A percentile compares a stretch with the other conserved stretches of the same genome.
These are phyloP conservation scores for Agaricus subrufescens DNA, from an alignment of 768 basidiomycete species.

Conservation along the genomic window DNA sequence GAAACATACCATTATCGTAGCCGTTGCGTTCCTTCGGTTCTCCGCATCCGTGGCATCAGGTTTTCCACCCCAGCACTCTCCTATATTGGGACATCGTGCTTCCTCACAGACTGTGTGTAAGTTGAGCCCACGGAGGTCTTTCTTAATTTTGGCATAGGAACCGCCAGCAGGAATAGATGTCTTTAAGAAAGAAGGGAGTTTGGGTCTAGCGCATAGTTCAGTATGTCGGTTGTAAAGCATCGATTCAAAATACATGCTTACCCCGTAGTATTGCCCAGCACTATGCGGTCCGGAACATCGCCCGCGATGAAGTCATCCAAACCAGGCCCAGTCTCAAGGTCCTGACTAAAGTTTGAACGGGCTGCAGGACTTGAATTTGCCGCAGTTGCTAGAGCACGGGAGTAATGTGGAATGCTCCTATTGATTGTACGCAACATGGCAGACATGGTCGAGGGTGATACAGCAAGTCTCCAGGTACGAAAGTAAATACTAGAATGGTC, in stretches of 20 bases:
- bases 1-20: constrained; percentile 89
- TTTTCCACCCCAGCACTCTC: constrained; percentile 98
- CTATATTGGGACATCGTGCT: constrained; percentile 97
- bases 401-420: constrained; percentile 3
- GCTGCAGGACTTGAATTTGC: constrained; percentile 22
- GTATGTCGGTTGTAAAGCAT: neutral
- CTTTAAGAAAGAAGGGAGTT: constrained; percentile 84
- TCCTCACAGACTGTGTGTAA: constrained; percentile 98
- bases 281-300: constrained; percentile 50
- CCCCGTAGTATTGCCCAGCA: constrained; percentile 60
- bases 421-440: constrained; percentile 13
- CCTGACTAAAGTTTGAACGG: constrained; percentile 40
- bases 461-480: neutral
- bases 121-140: constrained; percentile 85
- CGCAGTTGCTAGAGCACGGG: constrained; percentile 25
- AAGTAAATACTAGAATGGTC: neutral
- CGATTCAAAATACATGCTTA: constrained; percentile 39
- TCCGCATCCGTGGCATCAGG: constrained; percentile 60
- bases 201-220: constrained; percentile 47
- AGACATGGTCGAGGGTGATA: constrained; percentile 12
- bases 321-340: constrained; percentile 61
- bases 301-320: constrained; percentile 81
- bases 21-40: constrained; percentile 82
- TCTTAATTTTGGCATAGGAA: constrained; percentile 91
- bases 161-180: constrained; percentile 87